Percentiles rank a stretch among this genome's conserved stretches.
Conservation (phyloP, 176 grass and related monocot species). For the Phoenix dactylifera region DNA sequence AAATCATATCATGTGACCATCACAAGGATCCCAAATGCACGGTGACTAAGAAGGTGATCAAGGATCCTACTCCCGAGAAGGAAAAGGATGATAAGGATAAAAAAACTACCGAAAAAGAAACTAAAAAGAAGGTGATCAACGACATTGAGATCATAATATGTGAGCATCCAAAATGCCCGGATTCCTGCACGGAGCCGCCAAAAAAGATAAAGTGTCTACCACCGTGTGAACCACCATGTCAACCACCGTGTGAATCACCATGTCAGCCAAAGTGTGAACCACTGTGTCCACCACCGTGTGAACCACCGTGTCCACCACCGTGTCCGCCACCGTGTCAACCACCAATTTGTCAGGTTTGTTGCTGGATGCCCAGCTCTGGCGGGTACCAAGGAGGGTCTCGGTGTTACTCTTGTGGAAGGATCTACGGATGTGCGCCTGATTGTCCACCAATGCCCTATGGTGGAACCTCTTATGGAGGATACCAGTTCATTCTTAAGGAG, state of each 20-base stretch:
- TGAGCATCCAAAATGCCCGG: conserved; percentile 26
- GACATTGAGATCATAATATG: not conserved
- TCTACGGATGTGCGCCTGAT: not conserved
- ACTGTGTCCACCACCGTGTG: too few species aligned
- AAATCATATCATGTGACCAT: too few species aligned
- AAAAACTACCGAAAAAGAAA: too few species aligned
- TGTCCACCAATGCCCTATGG: too few species aligned
- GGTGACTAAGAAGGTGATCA: too few species aligned
- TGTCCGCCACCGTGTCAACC: not conserved
- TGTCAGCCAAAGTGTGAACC: too few species aligned
- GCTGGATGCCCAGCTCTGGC: conserved; percentile 14
- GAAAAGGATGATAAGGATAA: too few species aligned
- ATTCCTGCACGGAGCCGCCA: conserved; percentile 27
- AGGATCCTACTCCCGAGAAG: too few species aligned
- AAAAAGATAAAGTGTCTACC: too few species aligned
- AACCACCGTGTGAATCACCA: too few species aligned
- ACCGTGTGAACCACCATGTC: not conserved
- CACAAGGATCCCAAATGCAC: too few species aligned
- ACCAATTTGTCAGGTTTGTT: conserved; percentile 42
- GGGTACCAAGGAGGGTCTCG: conserved; percentile 45
- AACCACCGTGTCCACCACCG: not conserved
- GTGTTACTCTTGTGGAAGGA: conserved; percentile 73
- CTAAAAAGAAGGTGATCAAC: too few species aligned
- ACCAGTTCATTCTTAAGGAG: conserved; percentile 55
- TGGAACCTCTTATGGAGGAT: conserved; percentile 23